phyloP scores from a whole-genome alignment of 495 filamentous ascomycete species.

The Penicillium steckii region DNA sequence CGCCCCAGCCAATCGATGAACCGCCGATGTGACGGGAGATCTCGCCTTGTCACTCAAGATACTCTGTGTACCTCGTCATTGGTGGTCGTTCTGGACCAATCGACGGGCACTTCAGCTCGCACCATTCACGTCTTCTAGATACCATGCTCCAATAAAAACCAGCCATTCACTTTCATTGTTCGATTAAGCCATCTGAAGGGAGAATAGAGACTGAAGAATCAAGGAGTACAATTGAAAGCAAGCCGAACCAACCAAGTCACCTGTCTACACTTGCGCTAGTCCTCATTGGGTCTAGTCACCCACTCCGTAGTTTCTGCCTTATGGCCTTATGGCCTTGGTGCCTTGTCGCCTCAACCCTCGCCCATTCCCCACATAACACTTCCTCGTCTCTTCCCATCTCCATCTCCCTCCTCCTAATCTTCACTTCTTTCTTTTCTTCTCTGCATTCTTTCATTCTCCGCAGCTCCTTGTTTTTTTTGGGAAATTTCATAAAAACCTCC shows the following conservation, averaged over 20 bases:
- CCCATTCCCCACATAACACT: slow-evolving; percentile 32
- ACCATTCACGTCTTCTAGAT: not conserved
- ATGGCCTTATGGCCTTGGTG: slow-evolving; percentile 7
- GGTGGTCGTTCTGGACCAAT: not conserved
- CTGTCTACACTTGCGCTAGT: slow-evolving; percentile 4
- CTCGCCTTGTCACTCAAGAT: slow-evolving; percentile 1
- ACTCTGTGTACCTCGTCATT: not conserved
- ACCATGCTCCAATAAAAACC: no score
- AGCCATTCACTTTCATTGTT: no score
- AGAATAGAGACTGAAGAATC: not conserved
- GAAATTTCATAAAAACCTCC: slow-evolving; percentile 15
- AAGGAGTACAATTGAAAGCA: not conserved
- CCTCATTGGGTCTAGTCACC: slow-evolving; percentile 3
- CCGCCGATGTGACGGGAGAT: slow-evolving; percentile 23
- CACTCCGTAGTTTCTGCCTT: not conserved
- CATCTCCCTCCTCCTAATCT: slow-evolving; percentile 20
- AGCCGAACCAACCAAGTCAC: not conserved
- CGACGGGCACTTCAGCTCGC: not conserved
- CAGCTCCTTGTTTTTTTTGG: slow-evolving; percentile 25
- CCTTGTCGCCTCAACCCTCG: not conserved
- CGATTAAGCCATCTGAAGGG: not conserved
- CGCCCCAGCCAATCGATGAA: slow-evolving; percentile 18
- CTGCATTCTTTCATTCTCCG: slow-evolving; percentile 38
- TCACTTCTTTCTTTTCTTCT: slow-evolving; percentile 33
- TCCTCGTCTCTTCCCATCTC: slow-evolving; percentile 19